Evolutionary conservation across 352 stramenopile genomes (phyloP).

Genomic region (Plasmopara halstedii): DNA sequence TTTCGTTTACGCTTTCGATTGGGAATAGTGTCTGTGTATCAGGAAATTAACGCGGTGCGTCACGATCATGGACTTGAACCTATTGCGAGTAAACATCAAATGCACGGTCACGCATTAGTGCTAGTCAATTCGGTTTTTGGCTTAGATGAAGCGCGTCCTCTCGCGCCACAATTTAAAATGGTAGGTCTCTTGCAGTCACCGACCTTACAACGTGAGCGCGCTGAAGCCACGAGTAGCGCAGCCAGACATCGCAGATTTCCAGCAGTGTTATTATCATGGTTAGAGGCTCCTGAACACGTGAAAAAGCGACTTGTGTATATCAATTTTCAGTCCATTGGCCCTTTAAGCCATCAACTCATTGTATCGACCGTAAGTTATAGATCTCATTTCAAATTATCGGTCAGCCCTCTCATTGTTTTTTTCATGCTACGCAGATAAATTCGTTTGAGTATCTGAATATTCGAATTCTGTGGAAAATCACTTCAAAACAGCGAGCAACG

Average conservation of each 20-base stretch:
- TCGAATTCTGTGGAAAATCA: slow-evolving; percentile 54
- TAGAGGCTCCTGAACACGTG: slow-evolving; percentile 19
- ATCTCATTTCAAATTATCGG: neutral
- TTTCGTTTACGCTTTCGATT: slow-evolving; percentile 72
- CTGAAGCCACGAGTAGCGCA: slow-evolving; percentile 8
- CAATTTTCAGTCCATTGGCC: slow-evolving; percentile 41
- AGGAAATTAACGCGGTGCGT: slow-evolving; percentile 57
- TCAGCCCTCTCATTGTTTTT: slow-evolving; percentile 5
- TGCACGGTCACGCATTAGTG: slow-evolving; percentile 55
- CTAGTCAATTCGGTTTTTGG: slow-evolving; percentile 81
- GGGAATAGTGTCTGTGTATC: slow-evolving; percentile 46
- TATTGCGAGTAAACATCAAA: slow-evolving; percentile 43
- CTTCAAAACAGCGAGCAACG: slow-evolving; percentile 42
- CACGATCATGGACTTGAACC: slow-evolving; percentile 39
- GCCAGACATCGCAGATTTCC: slow-evolving; percentile 24
- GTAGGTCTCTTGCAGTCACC: slow-evolving; percentile 49
- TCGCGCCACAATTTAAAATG: slow-evolving; percentile 73
- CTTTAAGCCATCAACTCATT: slow-evolving; percentile 48
- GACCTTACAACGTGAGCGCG: slow-evolving; percentile 17
- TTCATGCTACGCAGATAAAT: slow-evolving; percentile 29
- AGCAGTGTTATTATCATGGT: slow-evolving; percentile 27
- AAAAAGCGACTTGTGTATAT: slow-evolving; percentile 45
- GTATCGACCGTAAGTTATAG: slow-evolving; percentile 34
- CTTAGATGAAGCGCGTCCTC: slow-evolving; percentile 64
- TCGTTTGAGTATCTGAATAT: slow-evolving; percentile 43